These are phyloP conservation scores for Colletotrichum higginsianum DNA, from an alignment of 2,329 filamentous ascomycete genomes.

Conservation along the genomic window DNA sequence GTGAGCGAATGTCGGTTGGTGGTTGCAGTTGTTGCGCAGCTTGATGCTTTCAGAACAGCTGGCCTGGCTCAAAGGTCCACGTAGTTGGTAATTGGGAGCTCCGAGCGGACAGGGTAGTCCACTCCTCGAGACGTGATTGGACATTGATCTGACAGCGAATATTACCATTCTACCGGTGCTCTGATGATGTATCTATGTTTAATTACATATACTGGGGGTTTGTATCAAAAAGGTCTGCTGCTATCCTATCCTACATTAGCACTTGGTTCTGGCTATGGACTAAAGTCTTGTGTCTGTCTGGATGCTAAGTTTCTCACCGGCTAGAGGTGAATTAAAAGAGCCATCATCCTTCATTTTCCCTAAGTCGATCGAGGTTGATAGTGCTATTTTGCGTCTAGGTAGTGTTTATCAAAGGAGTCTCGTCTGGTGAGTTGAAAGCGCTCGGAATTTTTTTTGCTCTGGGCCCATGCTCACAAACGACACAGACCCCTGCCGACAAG, in stretches of 20 bases:
- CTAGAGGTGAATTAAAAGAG: background rate
- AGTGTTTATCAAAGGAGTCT: background rate
- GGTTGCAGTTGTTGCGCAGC: constrained; percentile 20
- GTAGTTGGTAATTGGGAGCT: constrained; percentile 39
- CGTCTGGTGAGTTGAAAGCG: constrained; percentile 4
- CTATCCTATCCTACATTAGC: constrained; percentile 1
- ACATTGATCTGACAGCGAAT: background rate
- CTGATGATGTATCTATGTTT: background rate
- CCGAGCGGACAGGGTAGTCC: constrained; percentile 10
- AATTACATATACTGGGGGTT: constrained; percentile 25
- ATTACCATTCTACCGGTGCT: constrained; percentile 5
- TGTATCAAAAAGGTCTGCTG: constrained; percentile 12
- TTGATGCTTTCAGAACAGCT: constrained; percentile 39
- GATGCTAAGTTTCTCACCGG: background rate
- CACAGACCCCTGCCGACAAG: background rate
- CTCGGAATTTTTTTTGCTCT: background rate
- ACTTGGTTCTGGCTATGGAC: background rate
- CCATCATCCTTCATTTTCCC: no score
- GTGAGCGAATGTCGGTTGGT: constrained; percentile 13
- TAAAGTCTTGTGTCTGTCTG: background rate
- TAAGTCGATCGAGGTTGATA: background rate
- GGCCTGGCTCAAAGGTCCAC: constrained; percentile 42
- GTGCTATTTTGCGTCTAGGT: background rate
- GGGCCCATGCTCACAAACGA: constrained; percentile 24
- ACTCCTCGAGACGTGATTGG: constrained; percentile 32